phyloP scores from a whole-genome alignment of 352 stramenopile species.

The Globisporangium camurandrum region DNA sequence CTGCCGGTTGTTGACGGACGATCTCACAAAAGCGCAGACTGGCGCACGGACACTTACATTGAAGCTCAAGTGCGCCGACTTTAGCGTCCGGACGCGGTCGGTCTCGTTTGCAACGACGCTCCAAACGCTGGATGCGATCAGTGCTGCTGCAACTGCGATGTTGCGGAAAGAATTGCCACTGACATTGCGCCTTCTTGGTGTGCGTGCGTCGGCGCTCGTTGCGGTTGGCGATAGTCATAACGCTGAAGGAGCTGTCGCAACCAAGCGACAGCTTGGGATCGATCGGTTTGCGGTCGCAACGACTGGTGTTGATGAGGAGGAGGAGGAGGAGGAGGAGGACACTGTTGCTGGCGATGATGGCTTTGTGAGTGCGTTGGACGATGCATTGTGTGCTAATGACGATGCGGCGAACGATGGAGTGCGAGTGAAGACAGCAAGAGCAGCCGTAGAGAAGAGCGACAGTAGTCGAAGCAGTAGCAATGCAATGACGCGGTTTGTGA shows the following conservation, averaged over 20 bases:
- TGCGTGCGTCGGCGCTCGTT: slow-evolving; percentile 45
- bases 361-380: too few species aligned
- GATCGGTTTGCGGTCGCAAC: slow-evolving; percentile 25
- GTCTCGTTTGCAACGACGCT: slow-evolving; percentile 34
- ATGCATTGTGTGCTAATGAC: not conserved
- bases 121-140: slow-evolving; percentile 38
- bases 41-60: slow-evolving; percentile 56
- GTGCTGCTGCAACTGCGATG: slow-evolving; percentile 31
- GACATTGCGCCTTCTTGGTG: slow-evolving; percentile 56
- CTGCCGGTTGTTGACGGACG: slow-evolving; percentile 41
- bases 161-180: slow-evolving; percentile 59
- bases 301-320: not conserved
- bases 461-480: not conserved
- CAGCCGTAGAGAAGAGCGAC: not conserved
- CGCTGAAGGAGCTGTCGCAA: too few species aligned
- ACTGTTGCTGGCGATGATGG: not conserved
- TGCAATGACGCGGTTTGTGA: slow-evolving; percentile 10
- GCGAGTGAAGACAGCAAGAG: not conserved
- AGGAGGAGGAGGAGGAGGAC: not conserved
- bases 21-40: slow-evolving; percentile 29
- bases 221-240: not conserved
- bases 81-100: slow-evolving; percentile 46
- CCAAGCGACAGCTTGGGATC: slow-evolving; percentile 39
- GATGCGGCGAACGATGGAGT: not conserved
- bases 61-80: slow-evolving; percentile 66